Base-by-base conservation (phyloP, 2,329 filamentous ascomycete genomes). In the Colletotrichum tamarilloi region DNA sequence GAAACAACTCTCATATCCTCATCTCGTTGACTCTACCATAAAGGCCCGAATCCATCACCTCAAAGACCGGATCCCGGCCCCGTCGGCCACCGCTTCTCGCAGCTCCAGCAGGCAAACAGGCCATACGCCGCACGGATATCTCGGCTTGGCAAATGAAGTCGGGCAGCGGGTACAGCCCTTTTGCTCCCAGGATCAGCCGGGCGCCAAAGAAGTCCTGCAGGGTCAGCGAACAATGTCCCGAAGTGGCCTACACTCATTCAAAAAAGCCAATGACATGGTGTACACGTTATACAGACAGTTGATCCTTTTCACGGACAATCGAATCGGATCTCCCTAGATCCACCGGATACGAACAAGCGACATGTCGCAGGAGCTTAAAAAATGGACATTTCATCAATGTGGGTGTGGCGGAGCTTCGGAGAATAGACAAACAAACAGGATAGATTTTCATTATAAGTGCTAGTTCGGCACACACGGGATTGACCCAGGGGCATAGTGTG, bases 381-480 rank as follows among this genome's bases (percentile, higher is more conserved):
- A 64, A 7, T 52, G 42, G 46, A n/a, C 28, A 16, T 19, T 22
- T 6, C 26, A 22, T 62, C 24, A 28, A 26, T 16, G 8, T 8
- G 14, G n/a, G 4, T 22, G 46, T 16, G 49, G 62, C 14, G 28
- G 30, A 55, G 62, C 46, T 16, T n/a, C 7, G 30, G 46, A 38
- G 24, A 14, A 22, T 35, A 16, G 14, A 56, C 26, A 59, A 55
- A 49, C 55, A 46, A 73, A 49, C 38, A 28, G 53, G 32, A 3
- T 63, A 58, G 14, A 63, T 58, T 68, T 28, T 62, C 38, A 73
- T 73, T 71, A 73, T 32, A 62, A 65, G 26, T 56, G 67, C 66
- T 73, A 53, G 35, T 63, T 46, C 35, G 22, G 30, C 46, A 64
- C 35, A 46, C 62, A 38, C 19, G 26, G 53, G 12, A 26, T 30